Base-by-base conservation (phyloP, 106 monocot species). In the Acorus calamus region DNA sequence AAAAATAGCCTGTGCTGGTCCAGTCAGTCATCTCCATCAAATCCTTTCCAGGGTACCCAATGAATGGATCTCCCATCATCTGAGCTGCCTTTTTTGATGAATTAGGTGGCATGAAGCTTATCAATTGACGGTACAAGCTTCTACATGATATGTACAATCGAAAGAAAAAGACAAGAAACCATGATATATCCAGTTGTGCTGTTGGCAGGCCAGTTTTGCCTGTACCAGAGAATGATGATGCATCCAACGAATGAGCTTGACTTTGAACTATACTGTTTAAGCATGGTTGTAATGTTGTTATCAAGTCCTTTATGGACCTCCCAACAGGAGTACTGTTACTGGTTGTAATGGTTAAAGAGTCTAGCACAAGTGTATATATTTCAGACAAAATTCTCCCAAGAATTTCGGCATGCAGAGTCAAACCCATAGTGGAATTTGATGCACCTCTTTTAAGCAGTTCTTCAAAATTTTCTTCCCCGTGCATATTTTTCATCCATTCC, bases 71-170 rank as follows among this genome's bases (percentile, higher is more conserved):
- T 47, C 84, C 89, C 66, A 90, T 68, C 14, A 75, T 48, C 63
- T 77, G 66, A 67, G 89, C 61, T 59, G 84, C 77, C 62, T 87
- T 84, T 79, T 5, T 72, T 49, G 86, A 73, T 50, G 65, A 72
- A 71, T 81, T 70, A 8, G 84, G 81, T 43, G 94, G 81, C 81
- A 87, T 82, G 14, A 94, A 74, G 50, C 80, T 75, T 63, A 87
- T 84, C 62, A 69, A 69, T 71, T 89, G 75, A 4, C 55, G 70
- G 61, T 80, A 78, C 55, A 96, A 71, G 54, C 84, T 90, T 80
- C 90, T 87, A 56, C 76, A 90, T 13, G 90, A 84, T 64, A 72
- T 68, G 68, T 90, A 90, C n/a, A 90, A 11, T 53, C 82, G 84
- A 59, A 87, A 90, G 72, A 84, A 77, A 53, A 90, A 84, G 44